Percentiles rank a stretch among this genome's conserved stretches.
phyloP scores from a whole-genome alignment of 441 rosid species.

The Oxalis stricta region DNA sequence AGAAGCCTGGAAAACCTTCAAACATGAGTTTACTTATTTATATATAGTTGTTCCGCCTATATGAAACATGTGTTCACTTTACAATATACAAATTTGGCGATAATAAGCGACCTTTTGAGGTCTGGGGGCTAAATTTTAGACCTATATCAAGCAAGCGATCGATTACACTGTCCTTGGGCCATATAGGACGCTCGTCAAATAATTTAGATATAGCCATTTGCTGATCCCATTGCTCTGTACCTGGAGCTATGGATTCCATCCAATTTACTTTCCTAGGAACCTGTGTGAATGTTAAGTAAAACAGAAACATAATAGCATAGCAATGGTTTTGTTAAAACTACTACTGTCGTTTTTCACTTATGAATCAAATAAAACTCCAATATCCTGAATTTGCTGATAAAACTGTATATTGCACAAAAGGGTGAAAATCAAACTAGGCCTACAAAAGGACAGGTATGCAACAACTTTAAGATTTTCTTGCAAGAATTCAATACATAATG shows the following conservation, averaged over 20 bases:
- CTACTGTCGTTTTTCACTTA: background rate
- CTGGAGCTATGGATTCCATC: slow-evolving; percentile 41
- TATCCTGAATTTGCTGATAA: too few species aligned
- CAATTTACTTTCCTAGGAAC: slow-evolving; percentile 73
- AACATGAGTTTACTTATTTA: slow-evolving; percentile 1
- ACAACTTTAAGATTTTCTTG: too few species aligned
- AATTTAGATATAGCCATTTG: slow-evolving; percentile 64
- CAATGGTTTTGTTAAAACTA: background rate
- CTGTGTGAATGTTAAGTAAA: slow-evolving; percentile 55
- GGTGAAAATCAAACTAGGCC: background rate
- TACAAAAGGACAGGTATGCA: too few species aligned
- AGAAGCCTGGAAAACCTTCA: slow-evolving; percentile 48
- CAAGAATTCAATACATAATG: too few species aligned
- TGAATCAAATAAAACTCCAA: background rate
- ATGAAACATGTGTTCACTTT: background rate
- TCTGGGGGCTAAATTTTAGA: slow-evolving; percentile 39
- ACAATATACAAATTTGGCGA: slow-evolving; percentile 8
- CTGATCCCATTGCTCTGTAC: slow-evolving; percentile 63
- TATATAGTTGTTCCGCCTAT: background rate
- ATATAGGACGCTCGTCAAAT: slow-evolving; percentile 82
- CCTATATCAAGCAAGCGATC: slow-evolving; percentile 60
- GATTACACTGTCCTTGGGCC: slow-evolving; percentile 67
- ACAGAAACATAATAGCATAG: slow-evolving; percentile 4
- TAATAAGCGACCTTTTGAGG: slow-evolving; percentile 52
- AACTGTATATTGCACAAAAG: too few species aligned